These are phyloP conservation scores for Diaporthe amygdali DNA, from an alignment of 2,329 filamentous ascomycete species.

Conservation along the genomic window DNA sequence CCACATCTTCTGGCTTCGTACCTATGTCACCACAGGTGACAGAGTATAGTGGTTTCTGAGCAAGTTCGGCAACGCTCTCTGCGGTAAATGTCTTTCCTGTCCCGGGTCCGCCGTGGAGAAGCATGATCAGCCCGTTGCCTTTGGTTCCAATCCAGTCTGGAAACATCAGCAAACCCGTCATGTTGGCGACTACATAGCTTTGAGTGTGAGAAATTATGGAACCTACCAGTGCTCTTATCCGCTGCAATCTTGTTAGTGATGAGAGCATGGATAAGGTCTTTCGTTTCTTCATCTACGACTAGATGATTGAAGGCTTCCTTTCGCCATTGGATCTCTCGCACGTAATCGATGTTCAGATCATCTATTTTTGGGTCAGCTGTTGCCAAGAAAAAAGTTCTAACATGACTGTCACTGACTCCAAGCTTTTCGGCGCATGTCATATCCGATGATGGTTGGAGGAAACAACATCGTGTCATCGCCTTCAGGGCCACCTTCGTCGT, in stretches of 20 bases:
- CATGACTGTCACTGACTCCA: neutral
- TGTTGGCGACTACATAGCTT: too few species aligned
- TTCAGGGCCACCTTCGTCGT: neutral
- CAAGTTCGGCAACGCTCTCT: conserved; percentile 40
- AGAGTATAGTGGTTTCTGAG: conserved; percentile 40
- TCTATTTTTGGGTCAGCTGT: neutral
- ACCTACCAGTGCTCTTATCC: conserved; percentile 37
- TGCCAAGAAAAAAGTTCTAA: neutral
- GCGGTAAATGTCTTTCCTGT: conserved; percentile 44
- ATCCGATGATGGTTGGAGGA: neutral
- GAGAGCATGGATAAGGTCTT: conserved; percentile 35
- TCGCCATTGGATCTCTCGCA: conserved; percentile 28
- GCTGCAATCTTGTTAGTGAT: conserved; percentile 30
- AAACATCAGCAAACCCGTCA: neutral
- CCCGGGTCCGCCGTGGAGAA: conserved; percentile 40
- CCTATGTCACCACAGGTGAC: conserved; percentile 45
- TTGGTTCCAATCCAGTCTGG: conserved; percentile 27
- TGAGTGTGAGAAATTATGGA: too few species aligned
- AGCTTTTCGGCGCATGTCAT: neutral
- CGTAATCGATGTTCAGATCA: conserved; percentile 28
- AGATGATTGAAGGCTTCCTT: conserved; percentile 28
- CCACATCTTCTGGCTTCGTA: conserved; percentile 32
- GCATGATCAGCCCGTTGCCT: conserved; percentile 39
- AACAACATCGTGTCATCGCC: neutral
- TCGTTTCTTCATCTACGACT: conserved; percentile 29